Conservation (phyloP, 768 basidiomycete species). For the Podaxis sp. region DNA sequence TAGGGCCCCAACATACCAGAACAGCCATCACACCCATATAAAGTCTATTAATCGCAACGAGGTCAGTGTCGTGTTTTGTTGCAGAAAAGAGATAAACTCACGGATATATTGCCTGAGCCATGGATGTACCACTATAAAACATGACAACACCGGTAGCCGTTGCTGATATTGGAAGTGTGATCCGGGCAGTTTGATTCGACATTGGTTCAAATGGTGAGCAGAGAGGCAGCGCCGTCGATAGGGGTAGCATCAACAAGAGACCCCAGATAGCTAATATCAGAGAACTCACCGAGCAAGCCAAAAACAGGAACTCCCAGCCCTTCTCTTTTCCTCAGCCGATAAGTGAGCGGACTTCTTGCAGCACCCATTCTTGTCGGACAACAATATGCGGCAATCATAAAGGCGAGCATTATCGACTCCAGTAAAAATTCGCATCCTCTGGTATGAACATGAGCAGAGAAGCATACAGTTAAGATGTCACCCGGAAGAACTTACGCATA, state of each 20-base stretch:
- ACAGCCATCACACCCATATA: neutral
- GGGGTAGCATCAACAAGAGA: no score
- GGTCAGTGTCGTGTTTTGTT: neutral
- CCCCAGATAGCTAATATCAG: neutral
- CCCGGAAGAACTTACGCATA: neutral
- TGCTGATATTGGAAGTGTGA: neutral
- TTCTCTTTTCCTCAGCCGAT: conserved; percentile 6
- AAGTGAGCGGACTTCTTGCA: conserved; percentile 5
- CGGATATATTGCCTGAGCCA: neutral
- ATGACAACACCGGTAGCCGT: neutral
- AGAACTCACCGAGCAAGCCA: neutral
- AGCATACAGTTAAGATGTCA: neutral
- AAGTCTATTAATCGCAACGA: neutral
- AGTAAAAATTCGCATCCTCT: neutral
- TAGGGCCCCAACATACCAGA: neutral
- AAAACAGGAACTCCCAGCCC: conserved; percentile 1
- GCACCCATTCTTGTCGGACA: neutral
- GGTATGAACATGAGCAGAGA: neutral
- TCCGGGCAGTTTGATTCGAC: neutral
- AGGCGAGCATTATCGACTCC: neutral
- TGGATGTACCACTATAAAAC: neutral
- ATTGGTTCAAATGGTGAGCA: neutral
- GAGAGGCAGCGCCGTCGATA: neutral
- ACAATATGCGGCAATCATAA: neutral
- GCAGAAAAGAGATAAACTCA: neutral